Conservation (phyloP, 164 flowering plant species). For the Litsea cubeba region DNA sequence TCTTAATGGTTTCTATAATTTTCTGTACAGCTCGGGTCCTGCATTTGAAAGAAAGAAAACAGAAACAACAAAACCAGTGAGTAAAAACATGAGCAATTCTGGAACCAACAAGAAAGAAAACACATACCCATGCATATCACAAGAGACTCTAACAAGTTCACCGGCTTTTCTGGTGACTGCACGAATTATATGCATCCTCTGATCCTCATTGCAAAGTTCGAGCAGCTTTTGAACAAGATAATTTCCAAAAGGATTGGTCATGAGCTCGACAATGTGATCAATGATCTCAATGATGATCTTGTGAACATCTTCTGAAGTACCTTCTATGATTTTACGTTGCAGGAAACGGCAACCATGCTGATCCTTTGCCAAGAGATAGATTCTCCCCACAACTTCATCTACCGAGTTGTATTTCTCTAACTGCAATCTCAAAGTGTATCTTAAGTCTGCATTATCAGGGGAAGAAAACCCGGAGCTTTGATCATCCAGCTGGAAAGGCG, state of each 20-base stretch:
- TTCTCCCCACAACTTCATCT: constrained; percentile 45
- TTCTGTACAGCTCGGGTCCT: constrained; percentile 83
- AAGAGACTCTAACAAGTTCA: constrained; percentile 48
- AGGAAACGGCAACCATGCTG: constrained; percentile 74
- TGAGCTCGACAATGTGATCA: constrained; percentile 62
- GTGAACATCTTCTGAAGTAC: constrained; percentile 41
- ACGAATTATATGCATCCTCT: constrained; percentile 44
- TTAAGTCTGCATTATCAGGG: constrained; percentile 20
- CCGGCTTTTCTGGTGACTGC: constrained; percentile 41
- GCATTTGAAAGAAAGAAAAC: constrained; percentile 11
- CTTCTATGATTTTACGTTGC: constrained; percentile 55
- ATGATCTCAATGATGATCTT: constrained; percentile 56
- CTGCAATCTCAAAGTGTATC: constrained; percentile 17
- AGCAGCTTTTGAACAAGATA: constrained; percentile 76
- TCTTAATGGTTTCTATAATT: constrained; percentile 56
- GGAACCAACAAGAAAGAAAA: background rate
- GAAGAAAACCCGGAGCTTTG: constrained; percentile 21
- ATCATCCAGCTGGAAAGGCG: constrained; percentile 23
- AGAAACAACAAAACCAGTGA: background rate
- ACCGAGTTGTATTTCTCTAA: constrained; percentile 38
- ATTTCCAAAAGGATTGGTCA: constrained; percentile 76
- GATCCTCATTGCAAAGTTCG: constrained; percentile 62
- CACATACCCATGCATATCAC: constrained; percentile 63
- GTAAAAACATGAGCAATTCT: background rate
- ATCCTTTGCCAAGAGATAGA: constrained; percentile 57